Percentiles rank a stretch among this genome's conserved stretches.
Conservation (phyloP, 2,329 filamentous ascomycete species). For the Alternaria conjuncta region DNA sequence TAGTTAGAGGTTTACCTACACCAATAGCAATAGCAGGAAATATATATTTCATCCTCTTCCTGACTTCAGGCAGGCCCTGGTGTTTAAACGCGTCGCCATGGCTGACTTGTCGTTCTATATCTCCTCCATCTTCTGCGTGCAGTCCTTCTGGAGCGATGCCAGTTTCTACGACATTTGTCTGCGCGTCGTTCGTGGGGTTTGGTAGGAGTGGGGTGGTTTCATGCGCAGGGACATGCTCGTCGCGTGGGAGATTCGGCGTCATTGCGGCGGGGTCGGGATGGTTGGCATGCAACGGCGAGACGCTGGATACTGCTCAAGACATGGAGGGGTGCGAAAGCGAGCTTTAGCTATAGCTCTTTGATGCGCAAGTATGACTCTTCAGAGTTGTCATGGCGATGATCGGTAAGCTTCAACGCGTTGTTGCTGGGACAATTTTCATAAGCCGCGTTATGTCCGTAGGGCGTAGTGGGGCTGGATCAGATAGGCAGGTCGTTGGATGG, state of each 20-base stretch:
- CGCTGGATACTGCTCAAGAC: neutral
- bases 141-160: constrained; percentile 33
- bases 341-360: neutral
- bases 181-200: constrained; percentile 20
- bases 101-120: constrained; percentile 46
- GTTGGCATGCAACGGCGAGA: neutral
- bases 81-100: constrained; percentile 45
- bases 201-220: constrained; percentile 57
- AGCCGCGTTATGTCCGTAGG: neutral
- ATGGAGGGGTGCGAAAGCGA: neutral
- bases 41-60: constrained; percentile 62
- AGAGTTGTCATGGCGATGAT: neutral
- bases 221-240: neutral
- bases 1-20: constrained; percentile 65
- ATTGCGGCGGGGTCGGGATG: constrained; percentile 6
- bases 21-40: constrained; percentile 68
- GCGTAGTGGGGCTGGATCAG: neutral
- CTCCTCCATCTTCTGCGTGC: constrained; percentile 29
- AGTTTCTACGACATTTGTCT: constrained; percentile 30
- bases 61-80: constrained; percentile 57
- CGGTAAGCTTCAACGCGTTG: neutral
- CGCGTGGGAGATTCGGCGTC: neutral
- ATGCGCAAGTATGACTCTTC: neutral
- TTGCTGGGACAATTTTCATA: neutral
- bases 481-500: neutral